Base-by-base conservation (phyloP, 139 green algal genomes). In the Chlorella sp. region DNA sequence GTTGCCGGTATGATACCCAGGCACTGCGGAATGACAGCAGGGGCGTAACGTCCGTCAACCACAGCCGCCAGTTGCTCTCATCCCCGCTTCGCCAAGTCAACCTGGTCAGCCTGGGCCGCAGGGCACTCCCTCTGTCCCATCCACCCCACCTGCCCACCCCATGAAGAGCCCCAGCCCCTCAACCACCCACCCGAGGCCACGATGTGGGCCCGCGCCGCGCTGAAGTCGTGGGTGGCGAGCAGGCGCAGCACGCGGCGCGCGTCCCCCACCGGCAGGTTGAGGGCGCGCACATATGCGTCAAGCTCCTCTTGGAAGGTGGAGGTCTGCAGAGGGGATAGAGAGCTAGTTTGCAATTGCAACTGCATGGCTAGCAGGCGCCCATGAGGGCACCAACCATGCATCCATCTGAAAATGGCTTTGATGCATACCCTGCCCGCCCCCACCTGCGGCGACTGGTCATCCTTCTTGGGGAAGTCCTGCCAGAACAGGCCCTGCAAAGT, bases 401-500 rank as follows among this genome's bases (percentile, higher is more conserved):
- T 34, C n/a, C n/a, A n/a, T n/a, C n/a, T n/a, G 9, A 24, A 48
- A 48, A 16, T 6, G 6, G 34, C 5, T n/a, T 54, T 6, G 38
- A 44, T 46, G 69, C 34, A 16, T 40, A 7, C 3, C 26, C 44
- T 44, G 73, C 2, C 13, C 0, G 30, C 58, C 30, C 58, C 30
- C 73, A 69, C 69, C 68, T 72, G 51, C 2, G 80, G 80, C 17
- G 80, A 78, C 48, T 85, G 68, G 13, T 68, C 5, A 19, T 80
- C 46, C 32, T 96, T 97, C 4, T 36, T 85, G 0, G 94, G 94
- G 67, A 97, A 97, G 82, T 98, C 95, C 78, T 97, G 94, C 60
- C 87, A 82, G 76, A 84, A 95, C 19, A 95, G 38, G 16, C 77
- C 51, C 73, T 80, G 73, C 73, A 64, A 9, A 22, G n/a, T 32